A percentile compares a stretch with the other conserved stretches of the same genome.
phyloP scores from a whole-genome alignment of 2,329 filamentous ascomycete species.

The Cordyceps javanica region DNA sequence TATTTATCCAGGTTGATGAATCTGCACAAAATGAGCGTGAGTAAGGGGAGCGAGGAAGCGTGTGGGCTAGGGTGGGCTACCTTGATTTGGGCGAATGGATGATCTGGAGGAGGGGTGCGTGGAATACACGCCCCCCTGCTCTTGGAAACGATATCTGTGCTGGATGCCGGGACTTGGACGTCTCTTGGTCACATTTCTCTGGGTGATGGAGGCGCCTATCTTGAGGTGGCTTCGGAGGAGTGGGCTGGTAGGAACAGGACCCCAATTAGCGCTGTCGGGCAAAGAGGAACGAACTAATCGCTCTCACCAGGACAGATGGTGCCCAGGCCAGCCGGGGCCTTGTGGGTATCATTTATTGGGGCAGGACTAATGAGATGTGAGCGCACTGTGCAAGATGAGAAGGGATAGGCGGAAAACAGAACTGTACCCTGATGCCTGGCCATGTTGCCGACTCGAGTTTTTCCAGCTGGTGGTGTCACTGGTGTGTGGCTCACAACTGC shows the following conservation, averaged over 20 bases:
- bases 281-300: slow-evolving; percentile 9
- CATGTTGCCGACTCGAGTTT: not conserved
- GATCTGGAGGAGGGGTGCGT: slow-evolving; percentile 1
- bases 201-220: slow-evolving; percentile 9
- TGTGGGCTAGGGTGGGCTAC: slow-evolving; percentile 5
- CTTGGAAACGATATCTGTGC: slow-evolving; percentile 3
- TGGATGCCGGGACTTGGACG: slow-evolving; percentile 4
- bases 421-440: not conserved
- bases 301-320: slow-evolving; percentile 9
- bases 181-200: slow-evolving; percentile 6
- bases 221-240: slow-evolving; percentile 10
- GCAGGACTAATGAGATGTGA: slow-evolving; percentile 6
- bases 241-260: not conserved
- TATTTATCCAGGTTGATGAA: slow-evolving; percentile 6
- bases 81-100: slow-evolving; percentile 7
- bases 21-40: slow-evolving; percentile 6
- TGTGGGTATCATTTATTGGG: slow-evolving; percentile 7
- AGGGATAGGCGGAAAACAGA: not conserved
- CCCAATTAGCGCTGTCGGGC: slow-evolving; percentile 5
- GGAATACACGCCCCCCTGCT: not conserved
- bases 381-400: slow-evolving; percentile 11
- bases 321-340: slow-evolving; percentile 1
- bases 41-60: not conserved
- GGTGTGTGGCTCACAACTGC: too few species aligned
- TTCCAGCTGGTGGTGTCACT: too few species aligned